Evolutionary conservation across 208 protist genomes (phyloP).

Genomic region (Endotrypanum monterogeii): DNA sequence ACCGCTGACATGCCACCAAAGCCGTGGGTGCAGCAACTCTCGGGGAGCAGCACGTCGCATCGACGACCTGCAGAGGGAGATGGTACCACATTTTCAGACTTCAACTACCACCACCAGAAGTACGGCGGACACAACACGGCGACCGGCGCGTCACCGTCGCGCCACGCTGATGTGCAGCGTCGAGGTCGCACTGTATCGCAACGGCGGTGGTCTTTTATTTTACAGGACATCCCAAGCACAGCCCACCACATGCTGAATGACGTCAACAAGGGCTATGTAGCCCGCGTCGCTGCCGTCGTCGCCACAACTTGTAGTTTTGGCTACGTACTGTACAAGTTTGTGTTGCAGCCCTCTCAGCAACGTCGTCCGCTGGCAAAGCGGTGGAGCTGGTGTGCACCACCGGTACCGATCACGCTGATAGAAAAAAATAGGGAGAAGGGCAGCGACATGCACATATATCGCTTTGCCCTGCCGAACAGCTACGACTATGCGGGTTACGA

Average conservation of each 20-base stretch:
- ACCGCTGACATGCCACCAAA: conserved; percentile 31
- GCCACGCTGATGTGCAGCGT: neutral
- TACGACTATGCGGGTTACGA: conserved; percentile 90
- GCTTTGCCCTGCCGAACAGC: conserved; percentile 79
- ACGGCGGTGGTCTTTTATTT: conserved; percentile 72
- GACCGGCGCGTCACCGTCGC: neutral
- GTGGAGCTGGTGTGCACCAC: conserved; percentile 53
- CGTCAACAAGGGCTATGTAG: conserved; percentile 75
- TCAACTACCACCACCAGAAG: conserved; percentile 29
- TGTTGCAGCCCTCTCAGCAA: conserved; percentile 60
- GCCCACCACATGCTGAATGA: conserved; percentile 48
- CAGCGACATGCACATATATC: conserved; percentile 67
- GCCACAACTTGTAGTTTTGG: conserved; percentile 19
- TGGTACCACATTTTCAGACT: conserved; percentile 32
- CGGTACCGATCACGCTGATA: conserved; percentile 74
- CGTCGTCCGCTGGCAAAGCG: conserved; percentile 69
- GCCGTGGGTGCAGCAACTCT: conserved; percentile 31
- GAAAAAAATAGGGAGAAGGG: conserved; percentile 56
- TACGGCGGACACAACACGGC: conserved; percentile 8
- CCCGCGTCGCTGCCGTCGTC: conserved; percentile 36
- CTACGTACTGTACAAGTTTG: conserved; percentile 48
- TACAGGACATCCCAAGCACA: conserved; percentile 67
- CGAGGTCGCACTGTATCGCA: neutral
- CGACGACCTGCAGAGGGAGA: conserved; percentile 5
- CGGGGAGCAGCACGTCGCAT: conserved; percentile 6